Base-by-base conservation (phyloP, 2,329 filamentous ascomycete genomes). In the Bipolaris victoriae region DNA sequence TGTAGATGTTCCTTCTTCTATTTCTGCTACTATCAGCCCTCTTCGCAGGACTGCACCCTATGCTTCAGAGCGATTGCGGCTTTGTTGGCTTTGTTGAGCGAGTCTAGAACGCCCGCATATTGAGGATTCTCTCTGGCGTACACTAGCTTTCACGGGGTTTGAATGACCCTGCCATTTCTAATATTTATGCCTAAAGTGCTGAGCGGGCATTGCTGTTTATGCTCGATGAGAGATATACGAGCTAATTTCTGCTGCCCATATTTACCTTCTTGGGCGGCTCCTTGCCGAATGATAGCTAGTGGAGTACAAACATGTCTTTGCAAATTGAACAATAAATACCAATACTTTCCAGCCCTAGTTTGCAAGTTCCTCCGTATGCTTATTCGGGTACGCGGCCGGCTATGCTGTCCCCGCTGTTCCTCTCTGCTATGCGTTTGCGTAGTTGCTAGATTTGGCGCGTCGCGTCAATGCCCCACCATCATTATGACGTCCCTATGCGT, bases 391-490 rank as follows among this genome's bases (percentile, higher is more conserved):
- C 13, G 16, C 18, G 7, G n/a, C 16, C 18, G 10, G 7, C 18
- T 18, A 18, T 35, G 16, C 41, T 46, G 31, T 36, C 11, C 7
- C 26, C 29, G 18, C 15, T 16, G n/a, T 16, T n/a, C 24, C 40
- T 18, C 31, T 37, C 20, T 35, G 9, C 11, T 18, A 40, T 51
- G 39, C 45, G 35, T 52, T 20, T 41, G 49, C 29, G 48, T 48
- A 40, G 57, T 54, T 43, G 57, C 53, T 45, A 24, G 24, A 29
- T 29, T 58, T 63, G 61, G 61, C 63, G 61, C 61, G 62, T 64
- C 55, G 60, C 57, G 57, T 60, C 48, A 40, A 58, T 57, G 52
- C 62, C 63, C 63, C 63, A 46, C 63, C 54, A 64, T 64, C 61
- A 63, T 66, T 36, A 66, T 66, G 63, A 66, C 63, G 63, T 66